These are phyloP conservation scores for Akebia trifoliata DNA, from an alignment of 164 flowering plant species.

Conservation along the genomic window DNA sequence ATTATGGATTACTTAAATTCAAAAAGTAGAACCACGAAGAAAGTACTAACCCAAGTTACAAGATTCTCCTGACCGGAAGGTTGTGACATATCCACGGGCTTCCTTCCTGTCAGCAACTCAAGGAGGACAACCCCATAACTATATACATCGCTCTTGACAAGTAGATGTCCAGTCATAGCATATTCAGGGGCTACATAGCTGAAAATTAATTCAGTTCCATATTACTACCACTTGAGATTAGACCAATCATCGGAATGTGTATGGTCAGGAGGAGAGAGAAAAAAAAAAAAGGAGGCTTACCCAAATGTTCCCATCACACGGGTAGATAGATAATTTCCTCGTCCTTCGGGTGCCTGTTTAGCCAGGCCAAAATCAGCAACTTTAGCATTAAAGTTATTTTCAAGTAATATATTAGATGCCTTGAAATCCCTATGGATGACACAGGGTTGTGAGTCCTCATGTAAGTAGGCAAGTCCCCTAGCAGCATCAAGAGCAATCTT, in stretches of 20 bases:
- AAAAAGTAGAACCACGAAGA: not conserved
- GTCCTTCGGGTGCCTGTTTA: conserved; percentile 94
- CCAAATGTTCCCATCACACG: conserved; percentile 99
- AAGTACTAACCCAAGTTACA: conserved; percentile 85
- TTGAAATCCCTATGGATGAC: conserved; percentile 98
- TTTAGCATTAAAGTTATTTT: conserved; percentile 87
- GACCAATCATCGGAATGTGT: not conserved
- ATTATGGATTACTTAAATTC: not conserved
- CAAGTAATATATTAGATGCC: conserved; percentile 96
- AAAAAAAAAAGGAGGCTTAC: conserved; percentile 44
- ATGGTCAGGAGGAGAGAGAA: conserved; percentile 1
- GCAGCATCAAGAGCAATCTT: conserved; percentile 99
- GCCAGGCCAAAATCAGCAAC: conserved; percentile 99
- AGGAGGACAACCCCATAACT: conserved; percentile 98
- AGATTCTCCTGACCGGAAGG: conserved; percentile 97
- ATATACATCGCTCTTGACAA: conserved; percentile 97
- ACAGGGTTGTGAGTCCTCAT: conserved; percentile 96
- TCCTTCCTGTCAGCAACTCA: conserved; percentile 89
- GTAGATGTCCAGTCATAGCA: conserved; percentile 98
- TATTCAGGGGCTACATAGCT: conserved; percentile 99
- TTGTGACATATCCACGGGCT: conserved; percentile 95
- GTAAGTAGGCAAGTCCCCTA: conserved; percentile 94
- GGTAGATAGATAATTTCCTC: conserved; percentile 73
- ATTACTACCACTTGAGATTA: conserved; percentile 1
- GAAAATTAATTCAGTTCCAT: conserved; percentile 17